These are phyloP conservation scores for Leccinum obscurum DNA, from an alignment of 768 basidiomycete species.

Conservation along the genomic window DNA sequence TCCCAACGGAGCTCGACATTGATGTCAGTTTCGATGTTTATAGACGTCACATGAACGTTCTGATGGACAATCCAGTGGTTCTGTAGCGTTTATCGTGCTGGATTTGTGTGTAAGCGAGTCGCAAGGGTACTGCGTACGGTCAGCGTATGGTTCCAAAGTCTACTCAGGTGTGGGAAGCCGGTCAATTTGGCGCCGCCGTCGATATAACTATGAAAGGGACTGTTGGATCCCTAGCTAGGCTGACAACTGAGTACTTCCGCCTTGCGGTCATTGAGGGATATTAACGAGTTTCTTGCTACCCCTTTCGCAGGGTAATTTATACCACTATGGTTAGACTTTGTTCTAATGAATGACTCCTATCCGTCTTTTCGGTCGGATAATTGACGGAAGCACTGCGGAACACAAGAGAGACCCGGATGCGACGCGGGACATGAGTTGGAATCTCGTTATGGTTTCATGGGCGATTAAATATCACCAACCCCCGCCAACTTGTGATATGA, in stretches of 20 bases:
- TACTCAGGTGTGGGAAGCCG: neutral
- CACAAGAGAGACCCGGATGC: neutral
- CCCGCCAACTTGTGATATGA: neutral
- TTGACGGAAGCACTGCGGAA: neutral
- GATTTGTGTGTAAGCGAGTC: neutral
- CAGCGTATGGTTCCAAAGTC: neutral
- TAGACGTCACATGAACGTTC: neutral
- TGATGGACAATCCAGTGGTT: neutral
- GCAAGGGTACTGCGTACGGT: neutral
- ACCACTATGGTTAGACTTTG: neutral
- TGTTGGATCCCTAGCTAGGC: neutral
- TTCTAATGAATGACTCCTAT: neutral
- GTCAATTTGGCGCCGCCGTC: neutral
- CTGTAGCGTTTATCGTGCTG: neutral
- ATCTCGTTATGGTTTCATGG: conserved; percentile 4
- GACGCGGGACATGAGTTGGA: neutral
- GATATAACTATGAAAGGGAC: neutral
- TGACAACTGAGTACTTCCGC: neutral
- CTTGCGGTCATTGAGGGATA: neutral
- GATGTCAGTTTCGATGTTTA: neutral
- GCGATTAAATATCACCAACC: neutral
- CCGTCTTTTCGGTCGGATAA: neutral
- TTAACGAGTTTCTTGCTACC: neutral
- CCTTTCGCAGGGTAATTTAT: neutral
- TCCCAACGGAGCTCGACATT: neutral